Evolutionary conservation across 495 filamentous ascomycete genomes (phyloP), one percentile per base, ranked within the genome.

Genomic region (Saxophila tyrrhenica): DNA sequence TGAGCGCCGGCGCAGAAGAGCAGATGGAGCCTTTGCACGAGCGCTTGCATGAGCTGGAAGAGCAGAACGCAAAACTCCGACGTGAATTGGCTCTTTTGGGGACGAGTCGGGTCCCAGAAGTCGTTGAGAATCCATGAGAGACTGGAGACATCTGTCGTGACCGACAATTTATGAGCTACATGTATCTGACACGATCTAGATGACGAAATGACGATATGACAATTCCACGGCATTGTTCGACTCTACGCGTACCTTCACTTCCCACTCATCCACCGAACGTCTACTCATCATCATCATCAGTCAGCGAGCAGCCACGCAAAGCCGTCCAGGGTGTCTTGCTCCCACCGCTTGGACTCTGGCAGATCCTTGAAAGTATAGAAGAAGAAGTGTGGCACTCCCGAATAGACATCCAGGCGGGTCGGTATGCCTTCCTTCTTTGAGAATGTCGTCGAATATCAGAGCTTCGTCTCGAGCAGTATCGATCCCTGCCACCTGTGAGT

Each of bases 1-100:
- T 63, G 22, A 54, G 49, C 32, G 61, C 50, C 1, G 61, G 52
- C 9, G 57, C 61, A 2, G 57, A 63, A 50, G 54, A 58, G 43
- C 46, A 57, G 22, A 58, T 61, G 61, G 51, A 61, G 25, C 48
- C 35, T 2, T 21, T 63, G 42, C 47, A 55, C 20, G 58, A 63
- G 38, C 57, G 54, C 3, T 29, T 54, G 11, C 48, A 52, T 20
- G 48, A 50, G 2, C 41, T 60, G 2, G 57, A 63, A 42, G 50
- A 52, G 39, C 53, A 63, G 55, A 63, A 61, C 29, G 17, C 16
- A 25, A 38, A 55, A 11, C 23, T 61, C 9, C 54, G 44, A 41
- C 24, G 41, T n/a, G 45, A 57, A 17, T 16, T 51, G 39, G 38
- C 39, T 10, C n/a, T 41, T 16, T n/a, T 52, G 39, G 46, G 32